phyloP scores from a whole-genome alignment of 805 yeast genomes.

The Saccharomycopsis selenospora region DNA sequence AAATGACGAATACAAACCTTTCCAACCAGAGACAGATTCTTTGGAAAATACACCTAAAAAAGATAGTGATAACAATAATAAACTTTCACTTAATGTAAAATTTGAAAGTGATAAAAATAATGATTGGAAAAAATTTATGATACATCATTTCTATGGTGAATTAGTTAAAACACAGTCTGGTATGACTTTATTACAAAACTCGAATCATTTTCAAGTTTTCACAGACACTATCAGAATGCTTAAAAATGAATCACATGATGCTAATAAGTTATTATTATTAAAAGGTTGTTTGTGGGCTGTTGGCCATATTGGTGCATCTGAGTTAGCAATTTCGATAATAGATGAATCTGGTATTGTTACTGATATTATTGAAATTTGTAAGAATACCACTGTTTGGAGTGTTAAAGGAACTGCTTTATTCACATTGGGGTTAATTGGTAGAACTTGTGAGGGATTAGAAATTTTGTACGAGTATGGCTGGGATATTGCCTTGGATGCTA shows the following conservation, averaged over 20 bases:
- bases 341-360: constrained; percentile 47
- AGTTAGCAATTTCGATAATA: constrained; percentile 54
- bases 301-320: constrained; percentile 73
- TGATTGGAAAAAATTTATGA: constrained; percentile 28
- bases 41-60: not conserved
- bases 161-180: constrained; percentile 80
- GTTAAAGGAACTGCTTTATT: constrained; percentile 72
- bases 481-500: constrained; percentile 43
- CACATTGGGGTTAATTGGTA: constrained; percentile 65
- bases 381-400: constrained; percentile 44
- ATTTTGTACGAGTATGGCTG: constrained; percentile 77
- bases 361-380: constrained; percentile 46
- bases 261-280: constrained; percentile 37
- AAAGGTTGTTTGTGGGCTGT: constrained; percentile 83
- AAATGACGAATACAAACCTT: constrained; percentile 18
- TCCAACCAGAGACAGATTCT: constrained; percentile 4
- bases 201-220: constrained; percentile 22
- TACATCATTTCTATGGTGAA: constrained; percentile 72
- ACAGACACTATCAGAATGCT: constrained; percentile 23
- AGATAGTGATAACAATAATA: constrained; percentile 19
- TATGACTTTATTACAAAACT: constrained; percentile 46
- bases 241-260: constrained; percentile 24
- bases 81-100: constrained; percentile 12
- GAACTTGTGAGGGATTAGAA: constrained; percentile 74
- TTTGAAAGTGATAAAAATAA: constrained; percentile 11